Evolutionary conservation across 805 yeast species (phyloP).

Genomic region (Lachancea quebecensis): DNA sequence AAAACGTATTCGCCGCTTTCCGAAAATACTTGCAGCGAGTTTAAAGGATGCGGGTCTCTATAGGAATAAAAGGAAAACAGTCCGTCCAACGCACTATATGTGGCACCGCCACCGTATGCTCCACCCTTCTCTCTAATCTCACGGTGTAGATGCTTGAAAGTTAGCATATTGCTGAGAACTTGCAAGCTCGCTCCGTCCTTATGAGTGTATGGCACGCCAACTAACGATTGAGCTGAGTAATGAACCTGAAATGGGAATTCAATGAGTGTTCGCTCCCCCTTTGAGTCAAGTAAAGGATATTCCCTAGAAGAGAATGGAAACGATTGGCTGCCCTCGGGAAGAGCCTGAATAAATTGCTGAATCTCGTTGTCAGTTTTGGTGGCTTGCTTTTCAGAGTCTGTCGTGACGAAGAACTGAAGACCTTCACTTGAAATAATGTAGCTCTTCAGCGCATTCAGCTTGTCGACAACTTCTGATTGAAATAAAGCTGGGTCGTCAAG

Average conservation of each 20-base stretch:
- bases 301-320: slow-evolving; percentile 3
- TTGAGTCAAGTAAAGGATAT: slow-evolving; percentile 3
- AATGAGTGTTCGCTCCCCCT: slow-evolving; percentile 40
- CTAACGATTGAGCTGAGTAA: slow-evolving; percentile 61
- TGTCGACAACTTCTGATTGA: slow-evolving; percentile 56
- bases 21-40: slow-evolving; percentile 56
- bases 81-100: slow-evolving; percentile 76
- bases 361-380: slow-evolving; percentile 21
- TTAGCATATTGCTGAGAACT: slow-evolving; percentile 69
- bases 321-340: slow-evolving; percentile 19
- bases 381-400: slow-evolving; percentile 39
- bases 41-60: slow-evolving; percentile 83
- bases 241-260: slow-evolving; percentile 84
- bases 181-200: slow-evolving; percentile 82
- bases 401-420: slow-evolving; percentile 51
- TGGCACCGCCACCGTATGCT: slow-evolving; percentile 95
- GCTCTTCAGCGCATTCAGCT: slow-evolving; percentile 45
- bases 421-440: slow-evolving; percentile 37
- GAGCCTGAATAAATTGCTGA: slow-evolving; percentile 22
- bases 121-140: slow-evolving; percentile 95
- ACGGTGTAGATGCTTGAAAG: slow-evolving; percentile 78
- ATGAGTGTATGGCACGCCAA: slow-evolving; percentile 60
- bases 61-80: slow-evolving; percentile 78
- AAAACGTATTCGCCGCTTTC: slow-evolving; percentile 45
- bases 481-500: slow-evolving; percentile 43